A percentile compares a stretch with the other conserved stretches of the same genome.
These are phyloP conservation scores for Isabelozyma pseudorhagii DNA, from an alignment of 805 yeast species.

Conservation along the genomic window DNA sequence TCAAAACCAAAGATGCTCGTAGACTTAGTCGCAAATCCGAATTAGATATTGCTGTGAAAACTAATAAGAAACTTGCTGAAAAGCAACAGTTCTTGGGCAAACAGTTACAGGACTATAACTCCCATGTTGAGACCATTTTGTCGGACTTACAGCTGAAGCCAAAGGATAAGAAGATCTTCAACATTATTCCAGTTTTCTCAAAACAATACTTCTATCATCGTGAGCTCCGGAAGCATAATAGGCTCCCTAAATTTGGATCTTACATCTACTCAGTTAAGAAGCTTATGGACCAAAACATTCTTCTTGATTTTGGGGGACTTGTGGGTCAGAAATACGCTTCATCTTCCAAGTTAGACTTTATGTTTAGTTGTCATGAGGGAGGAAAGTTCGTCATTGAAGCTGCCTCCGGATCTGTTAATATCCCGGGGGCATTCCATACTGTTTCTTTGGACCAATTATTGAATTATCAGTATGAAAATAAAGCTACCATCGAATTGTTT, in stretches of 20 bases:
- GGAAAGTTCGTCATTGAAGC: conserved; percentile 76
- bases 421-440: conserved; percentile 53
- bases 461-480: conserved; percentile 69
- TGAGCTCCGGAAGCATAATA: conserved; percentile 61
- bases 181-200: conserved; percentile 54
- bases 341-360: conserved; percentile 66
- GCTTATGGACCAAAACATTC: conserved; percentile 67
- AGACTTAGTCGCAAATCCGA: conserved; percentile 41
- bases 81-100: conserved; percentile 44
- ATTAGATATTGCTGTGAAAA: conserved; percentile 36
- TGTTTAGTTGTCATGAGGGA: conserved; percentile 70
- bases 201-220: conserved; percentile 76
- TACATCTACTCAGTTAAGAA: conserved; percentile 74
- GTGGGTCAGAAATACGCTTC: conserved; percentile 36
- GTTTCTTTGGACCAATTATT: conserved; percentile 71
- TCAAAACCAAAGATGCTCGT: conserved; percentile 47
- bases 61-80: conserved; percentile 41
- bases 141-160: conserved; percentile 43
- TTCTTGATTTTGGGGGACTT: conserved; percentile 58
- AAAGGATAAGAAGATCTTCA: conserved; percentile 44
- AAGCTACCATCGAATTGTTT: conserved; percentile 52
- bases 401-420: conserved; percentile 66
- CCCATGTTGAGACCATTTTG: conserved; percentile 44
- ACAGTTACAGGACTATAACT: conserved; percentile 45
- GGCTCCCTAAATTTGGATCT: conserved; percentile 72